Base-by-base conservation (phyloP, 805 yeast species). In the Saccharomycopsis babjevae region DNA sequence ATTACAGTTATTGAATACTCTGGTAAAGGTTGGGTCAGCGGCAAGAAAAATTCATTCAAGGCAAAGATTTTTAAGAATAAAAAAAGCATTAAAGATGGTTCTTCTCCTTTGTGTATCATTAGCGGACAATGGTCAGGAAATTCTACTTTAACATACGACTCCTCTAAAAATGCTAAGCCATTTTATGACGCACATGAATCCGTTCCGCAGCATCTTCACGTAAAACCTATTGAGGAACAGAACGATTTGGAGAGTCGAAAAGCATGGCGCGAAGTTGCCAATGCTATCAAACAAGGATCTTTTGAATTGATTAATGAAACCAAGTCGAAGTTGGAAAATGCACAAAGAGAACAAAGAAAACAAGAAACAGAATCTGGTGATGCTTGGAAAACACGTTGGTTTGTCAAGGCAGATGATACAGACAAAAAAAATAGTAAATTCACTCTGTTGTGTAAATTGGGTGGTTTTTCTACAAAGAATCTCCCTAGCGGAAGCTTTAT, bases 21-120 rank as follows among this genome's bases (percentile, higher is more conserved):
- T 43, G 99, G 99, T 39, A 84, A 94, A 73, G 99, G 99, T 38
- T 94, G 91, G 76, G 90, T 94, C 70, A 81, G 90, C 22, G 99
- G 99, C 68, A 93, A 92, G 79, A 93, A 92, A 77, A 92, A 94
- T 76, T 75, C 91, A 18, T 90, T 87, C 76, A 94, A 92, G 75
- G 96, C 96, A 30, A 82, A 93, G 69, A 79, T 94, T 63, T 88
- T 71, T 71, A 80, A 79, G 67, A 82, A 81, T 69, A 68, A 72
- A 58, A 73, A 74, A 32, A 76, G 80, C n/a, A 76, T 80, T n/a
- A 70, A 76, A 60, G 82, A 81, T 66, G 76, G 76, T 61, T 82
- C 80, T 39, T 82, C 83, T 62, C 89, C 96, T 0, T 74, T 90
- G 60, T 88, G 82, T 74, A 88, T 96, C 16, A 85, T 94, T 63